Evolutionary conservation across 2,329 filamentous ascomycete species (phyloP).

Genomic region (Sphaerulina vaccinii): DNA sequence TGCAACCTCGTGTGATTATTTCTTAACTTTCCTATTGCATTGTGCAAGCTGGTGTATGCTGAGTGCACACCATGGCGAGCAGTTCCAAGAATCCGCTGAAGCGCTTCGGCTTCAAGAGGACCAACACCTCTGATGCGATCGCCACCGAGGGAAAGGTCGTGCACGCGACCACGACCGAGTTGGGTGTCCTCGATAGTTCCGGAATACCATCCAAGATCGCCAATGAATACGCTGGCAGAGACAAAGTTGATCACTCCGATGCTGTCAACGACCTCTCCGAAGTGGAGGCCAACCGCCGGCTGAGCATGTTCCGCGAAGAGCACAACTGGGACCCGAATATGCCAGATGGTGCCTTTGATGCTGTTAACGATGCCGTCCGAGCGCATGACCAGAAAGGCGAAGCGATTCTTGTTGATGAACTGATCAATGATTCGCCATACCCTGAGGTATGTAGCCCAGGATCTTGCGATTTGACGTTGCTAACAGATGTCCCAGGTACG

Average conservation of each 20-base stretch:
- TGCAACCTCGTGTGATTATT: no score
- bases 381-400: conserved; percentile 58
- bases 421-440: conserved; percentile 67
- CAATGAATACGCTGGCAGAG: conserved; percentile 21
- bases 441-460: conserved; percentile 56
- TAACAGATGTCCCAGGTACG: conserved; percentile 39
- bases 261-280: conserved; percentile 25
- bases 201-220: conserved; percentile 20
- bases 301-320: conserved; percentile 59
- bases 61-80: conserved; percentile 19
- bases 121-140: conserved; percentile 24
- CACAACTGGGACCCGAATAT: conserved; percentile 66
- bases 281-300: conserved; percentile 31
- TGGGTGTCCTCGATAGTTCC: conserved; percentile 12
- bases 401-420: conserved; percentile 57
- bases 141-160: conserved; percentile 2
- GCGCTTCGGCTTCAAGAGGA: conserved; percentile 29
- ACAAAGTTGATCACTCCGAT: conserved; percentile 16
- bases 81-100: conserved; percentile 19
- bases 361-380: conserved; percentile 59
- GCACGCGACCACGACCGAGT: conserved; percentile 12
- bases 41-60: no score
- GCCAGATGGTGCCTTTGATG: conserved; percentile 60
- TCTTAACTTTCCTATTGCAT: no score
- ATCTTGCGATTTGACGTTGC: not conserved